Base-by-base conservation (phyloP, 495 filamentous ascomycete genomes). In the Podospora pseudocomata region DNA sequence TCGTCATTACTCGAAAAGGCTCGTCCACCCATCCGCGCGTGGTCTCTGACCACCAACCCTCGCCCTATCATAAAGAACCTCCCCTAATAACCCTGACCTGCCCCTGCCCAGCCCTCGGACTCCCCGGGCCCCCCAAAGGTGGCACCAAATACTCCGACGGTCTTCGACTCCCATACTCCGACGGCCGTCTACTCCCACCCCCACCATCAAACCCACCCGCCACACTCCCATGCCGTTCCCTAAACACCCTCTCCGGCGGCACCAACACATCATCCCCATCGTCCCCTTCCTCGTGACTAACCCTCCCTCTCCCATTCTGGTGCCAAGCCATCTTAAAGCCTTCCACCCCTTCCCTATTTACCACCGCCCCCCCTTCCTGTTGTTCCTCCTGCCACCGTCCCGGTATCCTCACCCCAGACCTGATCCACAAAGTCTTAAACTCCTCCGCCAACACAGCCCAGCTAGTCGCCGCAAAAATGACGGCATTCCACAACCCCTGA, bases 401-500 rank as follows among this genome's bases (percentile, higher is more conserved):
- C 5, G 28, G 23, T 49, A 65, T 27, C 27, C 7, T 61, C 56
- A n/a, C 9, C n/a, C 23, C 64, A 58, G 19, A 30, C 27, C 56
- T 20, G n/a, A 28, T 20, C 39, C 64, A 20, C 60, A 64, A 11
- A 5, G 56, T 56, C 11, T 30, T 16, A 7, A 63, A 20, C 69
- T 83, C 81, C 15, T 76, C 73, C 15, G 67, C 71, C 20, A 83
- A 62, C 4, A 76, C 65, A 0, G 23, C 19, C 82, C 78, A 81
- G 32, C 74, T 85, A 1, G 91, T 91, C 5, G 86, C 86, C 57
- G 89, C 81, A 76, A 93, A 96, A 59, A 96, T 92, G 23, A 93
- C 77, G 26, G 88, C 86, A 72, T 95, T 96, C 90, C 91, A 94
- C 65, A 94, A 88, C 13, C 92, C 92, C 74, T 96, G 92, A 0